Base-by-base conservation (phyloP, 352 stramenopile genomes). In the Thraustotheca clavata region DNA sequence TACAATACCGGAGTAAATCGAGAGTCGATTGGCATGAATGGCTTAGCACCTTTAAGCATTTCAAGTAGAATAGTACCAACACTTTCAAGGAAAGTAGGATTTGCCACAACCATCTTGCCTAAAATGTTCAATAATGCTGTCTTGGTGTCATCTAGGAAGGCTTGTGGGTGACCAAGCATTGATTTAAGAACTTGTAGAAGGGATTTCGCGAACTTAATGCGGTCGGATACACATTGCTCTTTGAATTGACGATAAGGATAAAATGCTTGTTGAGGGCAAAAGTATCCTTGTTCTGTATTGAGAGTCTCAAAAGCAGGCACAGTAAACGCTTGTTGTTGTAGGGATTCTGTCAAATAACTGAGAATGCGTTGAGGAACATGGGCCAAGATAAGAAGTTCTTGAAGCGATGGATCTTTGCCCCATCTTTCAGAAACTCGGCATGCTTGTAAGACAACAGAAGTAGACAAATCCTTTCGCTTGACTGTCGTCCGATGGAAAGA, bases 221-320 rank as follows among this genome's bases (percentile, higher is more conserved):
- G 36, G 38, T 65, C 57, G 2, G 36, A 27, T 0, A 65, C n/a
- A 41, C 46, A 54, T 27, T 36, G 11, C 29, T 65, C 57, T 32
- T 65, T 65, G 14, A 43, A 65, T 46, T 65, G 57, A n/a, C 57
- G 57, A 27, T 55, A 65, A 40, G 47, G 47, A 26, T 54, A 65
- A n/a, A 65, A 49, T 14, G 41, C 46, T 39, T 65, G 35, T 33
- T 55, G 52, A 32, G 46, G 35, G 26, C 57, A 54, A 36, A 54
- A 65, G 38, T 65, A 65, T 16, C 38, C 32, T 18, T 43, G 47
- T 22, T 65, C 57, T 8, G 20, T n/a, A 32, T 43, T 24, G 5
- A 65, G 57, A 14, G 47, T 54, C 11, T 65, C 57, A 22, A 47
- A 54, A 20, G 31, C 20, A 11, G 57, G 57, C 18, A 65, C 57